phyloP scores from a whole-genome alignment of 352 stramenopile genomes.

The Phytophthora sp. region DNA sequence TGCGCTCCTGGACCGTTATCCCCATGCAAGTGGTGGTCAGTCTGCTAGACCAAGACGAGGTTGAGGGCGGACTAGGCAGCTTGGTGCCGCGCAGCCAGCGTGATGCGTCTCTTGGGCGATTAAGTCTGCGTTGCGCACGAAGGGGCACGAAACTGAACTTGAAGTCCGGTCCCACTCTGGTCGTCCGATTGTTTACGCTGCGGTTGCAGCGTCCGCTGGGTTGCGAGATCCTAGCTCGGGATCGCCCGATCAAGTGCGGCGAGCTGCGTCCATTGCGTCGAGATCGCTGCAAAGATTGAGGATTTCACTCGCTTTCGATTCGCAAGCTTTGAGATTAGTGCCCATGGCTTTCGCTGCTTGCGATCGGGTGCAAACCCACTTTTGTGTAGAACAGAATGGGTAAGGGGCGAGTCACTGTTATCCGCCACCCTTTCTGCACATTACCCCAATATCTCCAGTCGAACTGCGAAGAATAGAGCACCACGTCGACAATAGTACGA shows the following conservation, averaged over 20 bases:
- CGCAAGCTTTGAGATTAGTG: neutral
- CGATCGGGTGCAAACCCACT: no score
- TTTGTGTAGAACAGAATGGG: neutral
- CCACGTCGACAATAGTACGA: neutral
- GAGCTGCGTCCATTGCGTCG: neutral
- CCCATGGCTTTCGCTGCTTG: neutral
- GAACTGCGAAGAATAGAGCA: constrained; percentile 4
- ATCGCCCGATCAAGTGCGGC: neutral
- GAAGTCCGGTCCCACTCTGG: constrained; percentile 27
- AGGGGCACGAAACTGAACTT: constrained; percentile 45
- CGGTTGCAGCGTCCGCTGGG: neutral
- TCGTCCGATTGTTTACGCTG: constrained; percentile 30
- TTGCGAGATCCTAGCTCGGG: neutral
- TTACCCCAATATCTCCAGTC: constrained; percentile 12
- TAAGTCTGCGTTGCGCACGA: constrained; percentile 23
- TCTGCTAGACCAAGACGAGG: neutral
- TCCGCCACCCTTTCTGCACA: neutral
- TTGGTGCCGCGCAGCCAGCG: neutral
- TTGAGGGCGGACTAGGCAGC: constrained; percentile 26
- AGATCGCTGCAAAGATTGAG: neutral
- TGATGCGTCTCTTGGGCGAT: no score
- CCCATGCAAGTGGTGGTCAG: constrained; percentile 3
- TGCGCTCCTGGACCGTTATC: constrained; percentile 21
- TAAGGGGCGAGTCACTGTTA: neutral
- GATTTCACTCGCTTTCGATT: neutral